phyloP scores from a whole-genome alignment of 306 rosid genomes.

The Corylus avellana region DNA sequence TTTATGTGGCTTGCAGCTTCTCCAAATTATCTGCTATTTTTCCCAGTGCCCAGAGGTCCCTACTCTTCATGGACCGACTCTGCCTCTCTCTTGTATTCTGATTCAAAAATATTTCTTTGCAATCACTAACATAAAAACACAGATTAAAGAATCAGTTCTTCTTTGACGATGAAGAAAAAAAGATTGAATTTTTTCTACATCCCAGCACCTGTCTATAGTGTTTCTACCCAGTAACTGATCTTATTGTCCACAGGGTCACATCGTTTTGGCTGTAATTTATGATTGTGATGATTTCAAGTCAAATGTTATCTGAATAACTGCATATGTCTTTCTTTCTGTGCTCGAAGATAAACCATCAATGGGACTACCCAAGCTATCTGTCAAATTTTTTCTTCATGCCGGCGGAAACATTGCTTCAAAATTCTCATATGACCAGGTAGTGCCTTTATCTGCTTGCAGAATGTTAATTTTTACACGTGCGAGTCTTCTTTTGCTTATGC shows the following conservation, averaged over 20 bases:
- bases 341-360: slow-evolving; percentile 43
- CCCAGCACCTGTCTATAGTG: neutral
- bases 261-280: slow-evolving; percentile 1
- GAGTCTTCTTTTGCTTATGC: slow-evolving; percentile 21
- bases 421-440: slow-evolving; percentile 74
- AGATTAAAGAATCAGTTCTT: neutral
- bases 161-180: neutral
- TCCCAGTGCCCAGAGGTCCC: neutral
- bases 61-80: neutral
- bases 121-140: neutral
- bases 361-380: slow-evolving; percentile 53
- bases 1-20: neutral
- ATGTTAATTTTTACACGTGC: neutral
- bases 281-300: neutral
- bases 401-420: slow-evolving; percentile 76
- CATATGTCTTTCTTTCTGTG: slow-evolving; percentile 23
- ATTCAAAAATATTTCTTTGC: neutral
- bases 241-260: neutral
- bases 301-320: slow-evolving; percentile 12
- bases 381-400: slow-evolving; percentile 77
- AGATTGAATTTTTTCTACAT: neutral
- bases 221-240: neutral
- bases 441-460: slow-evolving; percentile 4
- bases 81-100: neutral
- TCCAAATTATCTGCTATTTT: neutral